A percentile compares a stretch with the other conserved stretches of the same genome.
Evolutionary conservation across 305 asterid genomes (phyloP).

Genomic region (Petunia hybrid): DNA sequence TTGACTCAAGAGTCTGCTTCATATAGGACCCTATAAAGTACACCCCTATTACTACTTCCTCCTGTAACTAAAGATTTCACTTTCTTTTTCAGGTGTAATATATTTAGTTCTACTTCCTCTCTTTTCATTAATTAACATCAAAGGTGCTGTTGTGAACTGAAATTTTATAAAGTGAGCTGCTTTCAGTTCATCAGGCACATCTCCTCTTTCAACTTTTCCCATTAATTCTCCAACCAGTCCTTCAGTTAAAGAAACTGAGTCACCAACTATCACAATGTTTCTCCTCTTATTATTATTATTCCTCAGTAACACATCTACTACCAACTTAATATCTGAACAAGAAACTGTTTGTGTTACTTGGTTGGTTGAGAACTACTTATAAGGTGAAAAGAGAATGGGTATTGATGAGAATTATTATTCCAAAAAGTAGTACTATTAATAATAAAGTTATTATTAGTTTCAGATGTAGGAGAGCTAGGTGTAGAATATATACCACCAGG

Average conservation of each 20-base stretch:
- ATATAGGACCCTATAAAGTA: too few relatives aligned
- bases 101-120: conserved; percentile 71
- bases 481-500: conserved; percentile 78
- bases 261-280: conserved; percentile 69
- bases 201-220: conserved; percentile 59
- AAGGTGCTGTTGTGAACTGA: conserved; percentile 67
- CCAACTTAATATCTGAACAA: conserved; percentile 47
- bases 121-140: conserved; percentile 72
- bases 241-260: conserved; percentile 52
- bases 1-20: too few relatives aligned
- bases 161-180: conserved; percentile 60
- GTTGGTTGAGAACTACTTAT: conserved; percentile 38
- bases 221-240: conserved; percentile 57
- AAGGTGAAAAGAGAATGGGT: conserved; percentile 54
- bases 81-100: conserved; percentile 68
- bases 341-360: conserved; percentile 17
- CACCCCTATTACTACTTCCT: conserved; percentile 40
- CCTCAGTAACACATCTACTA: conserved; percentile 51
- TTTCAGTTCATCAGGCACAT: conserved; percentile 67
- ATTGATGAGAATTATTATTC: conserved; percentile 33
- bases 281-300: conserved; percentile 39
- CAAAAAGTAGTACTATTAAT: conserved; percentile 31
- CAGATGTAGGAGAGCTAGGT: conserved; percentile 70
- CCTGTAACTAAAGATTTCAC: conserved; percentile 53
- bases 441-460: conserved; percentile 44